phyloP scores from a whole-genome alignment of 73 alveolate species.

The Strombidium stylifer region DNA sequence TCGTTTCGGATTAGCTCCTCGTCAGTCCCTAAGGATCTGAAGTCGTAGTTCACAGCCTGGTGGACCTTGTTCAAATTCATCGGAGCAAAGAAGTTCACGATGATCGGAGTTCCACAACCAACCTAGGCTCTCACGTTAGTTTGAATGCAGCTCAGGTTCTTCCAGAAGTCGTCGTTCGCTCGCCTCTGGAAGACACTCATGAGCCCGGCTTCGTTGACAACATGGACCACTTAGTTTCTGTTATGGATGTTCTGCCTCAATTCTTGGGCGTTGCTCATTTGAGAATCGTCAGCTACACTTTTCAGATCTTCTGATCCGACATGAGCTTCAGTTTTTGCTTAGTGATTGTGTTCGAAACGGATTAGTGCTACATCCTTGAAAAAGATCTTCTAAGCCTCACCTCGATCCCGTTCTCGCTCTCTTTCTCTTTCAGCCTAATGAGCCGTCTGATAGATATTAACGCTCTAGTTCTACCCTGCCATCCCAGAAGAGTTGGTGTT shows the following conservation, averaged over 20 bases:
- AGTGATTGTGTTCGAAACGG: too few species aligned
- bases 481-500: too few species aligned
- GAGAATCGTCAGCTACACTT: too few species aligned
- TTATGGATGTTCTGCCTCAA: too few species aligned
- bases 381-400: conserved; percentile 35
- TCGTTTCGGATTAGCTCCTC: neutral
- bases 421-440: too few species aligned
- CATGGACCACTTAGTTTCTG: too few species aligned
- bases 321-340: too few species aligned
- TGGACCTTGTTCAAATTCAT: conserved; percentile 1
- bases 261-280: too few species aligned
- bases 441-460: too few species aligned
- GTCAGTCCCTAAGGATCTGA: neutral
- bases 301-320: too few species aligned
- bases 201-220: conserved; percentile 46
- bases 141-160: conserved; percentile 45
- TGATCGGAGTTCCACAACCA: conserved; percentile 32
- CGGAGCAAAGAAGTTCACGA: conserved; percentile 31
- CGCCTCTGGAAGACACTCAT: conserved; percentile 40
- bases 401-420: too few species aligned
- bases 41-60: neutral
- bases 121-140: conserved; percentile 41
- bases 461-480: too few species aligned
- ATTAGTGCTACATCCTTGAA: conserved; percentile 52
- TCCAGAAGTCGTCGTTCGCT: conserved; percentile 59